Evolutionary conservation across 805 yeast genomes (phyloP).

Genomic region (Crinitomyces ghanaensis): DNA sequence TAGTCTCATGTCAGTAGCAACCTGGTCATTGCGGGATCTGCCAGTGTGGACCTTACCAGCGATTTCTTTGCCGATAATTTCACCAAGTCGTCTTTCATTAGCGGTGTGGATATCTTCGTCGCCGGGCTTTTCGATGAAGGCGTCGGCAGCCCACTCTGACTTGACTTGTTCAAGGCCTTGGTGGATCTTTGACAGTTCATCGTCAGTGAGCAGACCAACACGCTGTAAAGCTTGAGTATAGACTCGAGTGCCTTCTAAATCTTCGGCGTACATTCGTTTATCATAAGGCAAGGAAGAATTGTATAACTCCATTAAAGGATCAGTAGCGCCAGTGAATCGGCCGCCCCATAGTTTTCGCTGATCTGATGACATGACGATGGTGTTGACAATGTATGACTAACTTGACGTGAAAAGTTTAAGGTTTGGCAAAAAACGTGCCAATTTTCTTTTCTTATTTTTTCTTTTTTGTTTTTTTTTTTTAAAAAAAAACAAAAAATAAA

Average conservation of each 20-base stretch:
- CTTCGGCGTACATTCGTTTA: constrained; percentile 88
- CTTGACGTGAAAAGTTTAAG: background rate
- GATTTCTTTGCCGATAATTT: constrained; percentile 82
- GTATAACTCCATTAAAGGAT: constrained; percentile 94
- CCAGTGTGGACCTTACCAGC: constrained; percentile 99
- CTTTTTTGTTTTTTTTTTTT: too few species aligned
- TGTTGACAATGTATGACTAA: too few species aligned
- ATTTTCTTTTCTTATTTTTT: background rate
- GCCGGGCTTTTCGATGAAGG: constrained; percentile 66
- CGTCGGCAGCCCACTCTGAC: constrained; percentile 67
- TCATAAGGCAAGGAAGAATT: constrained; percentile 96
- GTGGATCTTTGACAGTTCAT: constrained; percentile 74
- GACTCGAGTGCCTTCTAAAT: constrained; percentile 85
- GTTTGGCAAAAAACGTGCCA: background rate
- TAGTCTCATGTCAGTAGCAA: constrained; percentile 97
- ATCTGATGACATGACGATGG: constrained; percentile 6
- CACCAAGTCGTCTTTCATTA: constrained; percentile 95
- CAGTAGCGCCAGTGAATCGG: constrained; percentile 89
- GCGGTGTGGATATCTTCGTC: constrained; percentile 99
- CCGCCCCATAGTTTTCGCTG: constrained; percentile 85
- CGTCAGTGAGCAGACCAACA: constrained; percentile 57
- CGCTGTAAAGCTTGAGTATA: constrained; percentile 81
- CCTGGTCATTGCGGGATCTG: constrained; percentile 96
- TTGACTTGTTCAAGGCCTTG: constrained; percentile 62
- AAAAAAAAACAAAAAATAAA: too few species aligned